A percentile compares a stretch with the other conserved stretches of the same genome.
Evolutionary conservation across 2,329 filamentous ascomycete genomes (phyloP).

Genomic region (Arthrinium puccinioides): DNA sequence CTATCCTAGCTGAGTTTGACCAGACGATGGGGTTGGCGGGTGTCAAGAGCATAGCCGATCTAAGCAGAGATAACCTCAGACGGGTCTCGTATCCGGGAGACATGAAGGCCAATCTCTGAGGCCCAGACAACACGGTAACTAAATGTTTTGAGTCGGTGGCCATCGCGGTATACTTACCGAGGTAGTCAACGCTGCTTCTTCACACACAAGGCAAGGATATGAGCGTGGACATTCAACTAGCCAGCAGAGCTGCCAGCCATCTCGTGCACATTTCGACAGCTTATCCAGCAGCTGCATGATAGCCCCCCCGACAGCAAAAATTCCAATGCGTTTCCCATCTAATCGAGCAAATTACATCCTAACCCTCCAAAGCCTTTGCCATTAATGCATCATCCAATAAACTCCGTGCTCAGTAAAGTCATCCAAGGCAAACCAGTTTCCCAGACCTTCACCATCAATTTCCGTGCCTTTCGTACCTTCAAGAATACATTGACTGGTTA

Average conservation of each 20-base stretch:
- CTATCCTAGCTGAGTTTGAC: conserved; percentile 45
- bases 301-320: too few relatives aligned
- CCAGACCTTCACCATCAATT: conserved; percentile 64
- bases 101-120: conserved; percentile 22
- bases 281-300: too few relatives aligned
- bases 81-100: conserved; percentile 25
- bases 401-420: conserved; percentile 57
- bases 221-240: not conserved
- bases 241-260: too few relatives aligned
- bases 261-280: too few relatives aligned
- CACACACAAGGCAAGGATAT: not conserved
- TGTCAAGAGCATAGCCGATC: conserved; percentile 32
- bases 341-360: too few relatives aligned
- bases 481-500: conserved; percentile 7
- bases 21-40: conserved; percentile 49
- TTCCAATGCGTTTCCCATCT: too few relatives aligned
- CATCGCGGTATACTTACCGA: conserved; percentile 1
- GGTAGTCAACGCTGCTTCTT: not conserved
- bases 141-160: not conserved
- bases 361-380: too few relatives aligned
- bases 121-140: not conserved
- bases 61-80: conserved; percentile 26
- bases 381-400: conserved; percentile 56
- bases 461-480: conserved; percentile 51
- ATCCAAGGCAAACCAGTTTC: conserved; percentile 63